phyloP scores from a whole-genome alignment of 2,329 filamentous ascomycete genomes.

The Hymenoscyphus albidus region DNA sequence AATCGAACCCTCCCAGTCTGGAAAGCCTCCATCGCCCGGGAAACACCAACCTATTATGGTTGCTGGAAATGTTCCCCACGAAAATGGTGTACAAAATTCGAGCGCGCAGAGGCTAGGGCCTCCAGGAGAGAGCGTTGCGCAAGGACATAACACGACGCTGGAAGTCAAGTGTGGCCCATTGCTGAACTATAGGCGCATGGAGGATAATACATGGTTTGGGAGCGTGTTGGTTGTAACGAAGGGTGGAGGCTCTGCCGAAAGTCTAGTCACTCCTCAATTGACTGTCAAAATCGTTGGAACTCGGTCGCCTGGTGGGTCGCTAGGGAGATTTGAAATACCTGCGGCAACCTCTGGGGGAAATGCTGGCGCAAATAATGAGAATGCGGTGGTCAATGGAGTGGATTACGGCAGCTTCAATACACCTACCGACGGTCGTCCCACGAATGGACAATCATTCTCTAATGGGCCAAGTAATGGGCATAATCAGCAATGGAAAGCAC shows the following conservation, averaged over 20 bases:
- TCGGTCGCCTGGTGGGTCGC: constrained; percentile 6
- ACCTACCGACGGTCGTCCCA: not conserved
- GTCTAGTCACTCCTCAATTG: constrained; percentile 54
- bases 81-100: constrained; percentile 7
- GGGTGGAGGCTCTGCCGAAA: constrained; percentile 60
- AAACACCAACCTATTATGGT: constrained; percentile 47
- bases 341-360: constrained; percentile 8
- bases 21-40: constrained; percentile 28
- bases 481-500: constrained; percentile 23
- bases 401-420: constrained; percentile 23
- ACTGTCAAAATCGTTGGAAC: constrained; percentile 41
- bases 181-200: constrained; percentile 74
- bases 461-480: constrained; percentile 12
- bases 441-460: constrained; percentile 4
- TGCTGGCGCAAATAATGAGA: constrained; percentile 17
- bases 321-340: constrained; percentile 2
- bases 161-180: constrained; percentile 70
- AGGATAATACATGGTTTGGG: constrained; percentile 69
- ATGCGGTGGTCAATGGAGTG: constrained; percentile 32
- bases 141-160: constrained; percentile 35
- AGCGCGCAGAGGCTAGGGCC: constrained; percentile 13
- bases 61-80: constrained; percentile 23
- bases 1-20: constrained; percentile 36
- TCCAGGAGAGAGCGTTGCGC: constrained; percentile 5
- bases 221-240: constrained; percentile 80